Conservation (phyloP, 345 rosid species). For the Bretschneidera sinensis region DNA sequence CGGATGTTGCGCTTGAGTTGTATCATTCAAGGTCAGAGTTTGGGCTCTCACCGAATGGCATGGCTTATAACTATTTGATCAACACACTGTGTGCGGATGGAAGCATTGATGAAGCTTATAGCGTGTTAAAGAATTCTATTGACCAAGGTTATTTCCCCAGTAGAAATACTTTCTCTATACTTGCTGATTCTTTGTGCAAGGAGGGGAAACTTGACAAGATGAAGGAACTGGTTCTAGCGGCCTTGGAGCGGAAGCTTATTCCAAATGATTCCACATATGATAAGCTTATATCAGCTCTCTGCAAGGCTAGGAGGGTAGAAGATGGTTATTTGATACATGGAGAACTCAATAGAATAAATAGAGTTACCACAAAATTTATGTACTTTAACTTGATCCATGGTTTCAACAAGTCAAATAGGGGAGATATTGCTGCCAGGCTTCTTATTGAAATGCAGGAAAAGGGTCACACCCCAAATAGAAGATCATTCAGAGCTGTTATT, state of each 20-base stretch:
- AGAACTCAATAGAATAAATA: slow-evolving; percentile 37
- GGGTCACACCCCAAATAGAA: slow-evolving; percentile 38
- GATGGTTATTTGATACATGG: slow-evolving; percentile 53
- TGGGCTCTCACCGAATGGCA: slow-evolving; percentile 41
- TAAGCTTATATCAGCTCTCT: slow-evolving; percentile 53
- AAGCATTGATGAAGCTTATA: slow-evolving; percentile 49
- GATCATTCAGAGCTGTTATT: slow-evolving; percentile 49
- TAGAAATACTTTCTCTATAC: slow-evolving; percentile 38
- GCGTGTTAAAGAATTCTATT: slow-evolving; percentile 42
- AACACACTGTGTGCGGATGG: slow-evolving; percentile 50
- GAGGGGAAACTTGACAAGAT: slow-evolving; percentile 59
- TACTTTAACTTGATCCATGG: slow-evolving; percentile 50
- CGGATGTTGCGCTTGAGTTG: slow-evolving; percentile 63
- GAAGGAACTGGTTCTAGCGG: slow-evolving; percentile 44
- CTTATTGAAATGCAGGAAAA: slow-evolving; percentile 72
- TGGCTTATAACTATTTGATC: slow-evolving; percentile 64
- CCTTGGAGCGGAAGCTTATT: slow-evolving; percentile 38
- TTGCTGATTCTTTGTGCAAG: slow-evolving; percentile 61
- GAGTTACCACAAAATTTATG: slow-evolving; percentile 18
- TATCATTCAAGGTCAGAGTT: slow-evolving; percentile 55
- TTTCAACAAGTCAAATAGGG: slow-evolving; percentile 39
- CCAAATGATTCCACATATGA: slow-evolving; percentile 35
- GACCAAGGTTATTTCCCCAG: slow-evolving; percentile 61
- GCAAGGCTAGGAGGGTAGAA: slow-evolving; percentile 48
- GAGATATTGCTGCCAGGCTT: slow-evolving; percentile 61